Evolutionary conservation across 2,329 filamentous ascomycete genomes (phyloP).

Genomic region (Fusarium sp.): DNA sequence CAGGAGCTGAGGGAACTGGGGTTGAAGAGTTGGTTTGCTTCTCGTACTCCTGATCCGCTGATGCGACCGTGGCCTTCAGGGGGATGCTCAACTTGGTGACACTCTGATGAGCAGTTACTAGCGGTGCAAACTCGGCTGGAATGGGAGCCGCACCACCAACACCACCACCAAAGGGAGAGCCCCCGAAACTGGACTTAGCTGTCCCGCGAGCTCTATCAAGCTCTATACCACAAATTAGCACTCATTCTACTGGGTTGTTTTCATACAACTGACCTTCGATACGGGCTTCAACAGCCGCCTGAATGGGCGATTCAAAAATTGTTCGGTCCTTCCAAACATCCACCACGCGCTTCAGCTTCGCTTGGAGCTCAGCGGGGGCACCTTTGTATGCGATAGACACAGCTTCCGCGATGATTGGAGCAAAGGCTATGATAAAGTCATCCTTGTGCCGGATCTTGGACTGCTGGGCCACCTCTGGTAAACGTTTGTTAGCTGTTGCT

Average conservation of each 20-base stretch:
- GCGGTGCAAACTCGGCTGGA: constrained; percentile 80
- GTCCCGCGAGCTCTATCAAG: constrained; percentile 71
- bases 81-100: constrained; percentile 79
- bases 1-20: constrained; percentile 81
- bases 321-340: constrained; percentile 92
- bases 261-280: constrained; percentile 72
- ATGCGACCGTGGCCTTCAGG: constrained; percentile 74
- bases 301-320: constrained; percentile 86
- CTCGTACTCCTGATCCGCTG: constrained; percentile 84
- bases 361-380: constrained; percentile 85
- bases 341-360: constrained; percentile 87
- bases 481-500: constrained; percentile 9
- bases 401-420: constrained; percentile 93
- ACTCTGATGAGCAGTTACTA: constrained; percentile 80
- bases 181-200: constrained; percentile 64
- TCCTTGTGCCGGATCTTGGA: constrained; percentile 92
- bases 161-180: constrained; percentile 64
- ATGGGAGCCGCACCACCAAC: constrained; percentile 69
- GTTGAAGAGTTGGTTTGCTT: constrained; percentile 81
- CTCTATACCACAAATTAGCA: constrained; percentile 58
- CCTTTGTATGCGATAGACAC: constrained; percentile 91
- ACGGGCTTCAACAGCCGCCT: constrained; percentile 82
- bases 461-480: constrained; percentile 90
- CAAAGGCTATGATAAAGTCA: constrained; percentile 92
- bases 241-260: not conserved